Evolutionary conservation across 257 asterid genomes (phyloP), one percentile per base, ranked within the genome.

Genomic region (Solanum boliviense): DNA sequence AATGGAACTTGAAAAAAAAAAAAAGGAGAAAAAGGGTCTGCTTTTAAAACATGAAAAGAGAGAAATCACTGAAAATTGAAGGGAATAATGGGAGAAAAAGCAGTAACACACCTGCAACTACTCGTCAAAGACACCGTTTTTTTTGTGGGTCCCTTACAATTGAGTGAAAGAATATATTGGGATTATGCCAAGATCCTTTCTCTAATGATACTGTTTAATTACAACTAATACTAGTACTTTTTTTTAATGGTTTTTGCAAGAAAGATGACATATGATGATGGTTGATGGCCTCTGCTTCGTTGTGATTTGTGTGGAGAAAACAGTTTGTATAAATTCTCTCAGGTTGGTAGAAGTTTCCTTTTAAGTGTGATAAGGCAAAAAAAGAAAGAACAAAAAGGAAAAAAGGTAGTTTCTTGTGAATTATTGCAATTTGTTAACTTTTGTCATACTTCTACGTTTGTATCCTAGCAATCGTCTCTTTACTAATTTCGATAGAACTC

Each of bases 101-200:
- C 35, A 73, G 88, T 88, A 88, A 84, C 23, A n/a, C 18, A 88
- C 87, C 89, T 76, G 92, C 36, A 87, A 81, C 56, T 85, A 36
- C 76, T 18, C 86, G 90, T 89, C 92, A 91, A 90, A 56, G 29
- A 29, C 90, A 84, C 79, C 31, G 71, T 46, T 70, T 27, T 68
- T 62, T 70, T 62, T 46, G 85, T 48, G 21, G 88, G 90, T 18
- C 82, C 89, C 73, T 71, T 88, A 78, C 74, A 87, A 23, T 84
- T 31, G 32, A 44, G 39, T 25, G 38, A 60, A 58, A 89, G 87
- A 91, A 90, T 89, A 89, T 76, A 89, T 84, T 60, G 82, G 84
- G 46, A 74, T 82, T 90, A 89, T 91, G 67, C 92, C 89, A 83
- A 16, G 92, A 91, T 92, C 89, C 94, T 86, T 18, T 39, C 41